Conservation (phyloP, 2,329 filamentous ascomycete genomes). For the Zarea fungicola region DNA sequence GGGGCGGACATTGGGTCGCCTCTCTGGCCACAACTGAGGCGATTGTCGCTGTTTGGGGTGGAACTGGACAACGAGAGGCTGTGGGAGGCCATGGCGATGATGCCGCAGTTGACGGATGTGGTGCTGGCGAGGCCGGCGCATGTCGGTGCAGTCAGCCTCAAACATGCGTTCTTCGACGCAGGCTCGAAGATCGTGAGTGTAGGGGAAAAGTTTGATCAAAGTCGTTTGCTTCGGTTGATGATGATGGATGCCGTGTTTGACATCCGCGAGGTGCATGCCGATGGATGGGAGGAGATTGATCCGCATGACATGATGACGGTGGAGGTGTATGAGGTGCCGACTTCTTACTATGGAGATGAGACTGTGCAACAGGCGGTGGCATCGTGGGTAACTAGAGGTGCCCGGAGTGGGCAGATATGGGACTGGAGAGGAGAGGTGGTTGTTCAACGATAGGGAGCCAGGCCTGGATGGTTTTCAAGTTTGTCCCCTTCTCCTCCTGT, state of each 20-base stretch:
- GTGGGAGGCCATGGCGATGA: constrained; percentile 33
- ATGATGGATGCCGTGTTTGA: constrained; percentile 26
- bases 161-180: constrained; percentile 36
- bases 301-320: constrained; percentile 33
- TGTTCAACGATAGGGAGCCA: too few species aligned
- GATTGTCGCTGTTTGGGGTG: constrained; percentile 38
- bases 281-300: constrained; percentile 30
- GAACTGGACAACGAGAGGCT: constrained; percentile 32
- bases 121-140: constrained; percentile 36
- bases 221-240: constrained; percentile 19
- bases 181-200: constrained; percentile 23
- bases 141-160: constrained; percentile 31
- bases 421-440: constrained; percentile 25
- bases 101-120: constrained; percentile 34
- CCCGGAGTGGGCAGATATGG: constrained; percentile 37
- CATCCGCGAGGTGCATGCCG: constrained; percentile 23
- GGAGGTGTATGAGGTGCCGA: constrained; percentile 34
- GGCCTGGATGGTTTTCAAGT: too few species aligned
- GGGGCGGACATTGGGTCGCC: background rate
- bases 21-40: constrained; percentile 35
- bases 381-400: constrained; percentile 34
- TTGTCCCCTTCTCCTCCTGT: too few species aligned
- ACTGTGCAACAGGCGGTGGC: constrained; percentile 32
- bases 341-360: constrained; percentile 35
- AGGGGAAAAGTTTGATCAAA: constrained; percentile 4